Evolutionary conservation across 495 filamentous ascomycete species (phyloP).

Genomic region (Penicillium subrubescens): DNA sequence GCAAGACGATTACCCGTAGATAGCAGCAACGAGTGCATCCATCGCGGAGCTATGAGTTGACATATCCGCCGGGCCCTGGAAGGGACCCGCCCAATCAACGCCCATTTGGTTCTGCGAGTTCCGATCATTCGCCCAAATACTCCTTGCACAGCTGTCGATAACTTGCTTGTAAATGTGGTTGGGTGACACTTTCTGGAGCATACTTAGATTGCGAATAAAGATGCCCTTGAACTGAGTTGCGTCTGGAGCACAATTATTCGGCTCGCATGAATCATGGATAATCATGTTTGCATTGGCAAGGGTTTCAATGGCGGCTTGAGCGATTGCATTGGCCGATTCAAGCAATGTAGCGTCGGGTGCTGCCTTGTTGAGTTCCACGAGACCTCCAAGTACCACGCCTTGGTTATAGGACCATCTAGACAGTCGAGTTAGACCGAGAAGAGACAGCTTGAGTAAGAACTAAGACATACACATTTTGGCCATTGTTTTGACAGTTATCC

Average conservation of each 20-base stretch:
- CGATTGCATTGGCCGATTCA: slow-evolving; percentile 59
- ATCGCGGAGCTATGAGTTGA: slow-evolving; percentile 68
- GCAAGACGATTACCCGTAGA: slow-evolving; percentile 30
- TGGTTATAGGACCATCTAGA: slow-evolving; percentile 75
- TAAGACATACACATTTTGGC: slow-evolving; percentile 43
- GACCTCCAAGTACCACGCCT: slow-evolving; percentile 73
- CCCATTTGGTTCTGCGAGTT: slow-evolving; percentile 49
- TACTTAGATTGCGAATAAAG: slow-evolving; percentile 69
- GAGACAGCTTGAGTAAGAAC: not conserved
- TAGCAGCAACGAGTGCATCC: slow-evolving; percentile 70
- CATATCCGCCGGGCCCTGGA: slow-evolving; percentile 40
- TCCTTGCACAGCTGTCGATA: slow-evolving; percentile 62
- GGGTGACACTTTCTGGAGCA: slow-evolving; percentile 56
- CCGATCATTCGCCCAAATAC: slow-evolving; percentile 67
- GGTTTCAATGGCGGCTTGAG: slow-evolving; percentile 58
- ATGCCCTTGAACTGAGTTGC: slow-evolving; percentile 78
- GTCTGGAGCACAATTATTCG: slow-evolving; percentile 55
- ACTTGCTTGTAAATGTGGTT: slow-evolving; percentile 53
- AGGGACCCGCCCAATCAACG: slow-evolving; percentile 61
- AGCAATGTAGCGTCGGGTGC: slow-evolving; percentile 54
- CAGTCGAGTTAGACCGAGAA: not conserved
- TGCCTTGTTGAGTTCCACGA: slow-evolving; percentile 65
- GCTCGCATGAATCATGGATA: slow-evolving; percentile 67
- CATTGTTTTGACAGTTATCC: slow-evolving; percentile 65
- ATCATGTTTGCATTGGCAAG: slow-evolving; percentile 56